Evolutionary conservation across 2,329 filamentous ascomycete species (phyloP).

Genomic region (Orbilia brochopaga): DNA sequence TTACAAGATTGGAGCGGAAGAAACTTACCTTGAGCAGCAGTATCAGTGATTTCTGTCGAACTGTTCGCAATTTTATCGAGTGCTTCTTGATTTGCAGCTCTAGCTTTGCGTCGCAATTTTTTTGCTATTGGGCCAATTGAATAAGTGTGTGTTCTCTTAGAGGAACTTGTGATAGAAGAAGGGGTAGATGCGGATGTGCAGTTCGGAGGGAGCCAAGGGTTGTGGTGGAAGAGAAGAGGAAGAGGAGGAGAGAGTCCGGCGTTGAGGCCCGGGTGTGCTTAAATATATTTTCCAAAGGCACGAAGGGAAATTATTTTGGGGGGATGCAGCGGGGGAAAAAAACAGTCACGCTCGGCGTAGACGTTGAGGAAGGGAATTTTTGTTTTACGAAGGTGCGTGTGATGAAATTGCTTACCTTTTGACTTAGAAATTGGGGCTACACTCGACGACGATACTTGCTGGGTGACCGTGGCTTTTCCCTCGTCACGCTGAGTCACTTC

Average conservation of each 20-base stretch:
- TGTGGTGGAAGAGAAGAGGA: not conserved
- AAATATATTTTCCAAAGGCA: too few species aligned
- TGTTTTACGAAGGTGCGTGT: too few species aligned
- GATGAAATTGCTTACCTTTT: slow-evolving; percentile 1
- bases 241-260: not conserved
- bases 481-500: not conserved
- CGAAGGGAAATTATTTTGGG: too few species aligned
- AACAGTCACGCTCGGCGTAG: too few species aligned
- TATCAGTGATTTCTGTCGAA: not conserved
- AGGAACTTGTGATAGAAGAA: too few species aligned
- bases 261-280: too few species aligned
- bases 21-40: not conserved
- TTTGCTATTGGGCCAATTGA: slow-evolving; percentile 18
- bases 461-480: not conserved
- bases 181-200: too few species aligned
- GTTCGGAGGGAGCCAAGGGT: too few species aligned
- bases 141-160: not conserved
- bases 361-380: too few species aligned
- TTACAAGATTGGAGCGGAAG: too few species aligned
- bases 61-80: slow-evolving; percentile 2
- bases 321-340: too few species aligned
- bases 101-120: slow-evolving; percentile 29
- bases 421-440: not conserved
- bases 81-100: slow-evolving; percentile 11
- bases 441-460: not conserved